phyloP scores from a whole-genome alignment of 192 early-diverging fungal species.

The Podila horticola region DNA sequence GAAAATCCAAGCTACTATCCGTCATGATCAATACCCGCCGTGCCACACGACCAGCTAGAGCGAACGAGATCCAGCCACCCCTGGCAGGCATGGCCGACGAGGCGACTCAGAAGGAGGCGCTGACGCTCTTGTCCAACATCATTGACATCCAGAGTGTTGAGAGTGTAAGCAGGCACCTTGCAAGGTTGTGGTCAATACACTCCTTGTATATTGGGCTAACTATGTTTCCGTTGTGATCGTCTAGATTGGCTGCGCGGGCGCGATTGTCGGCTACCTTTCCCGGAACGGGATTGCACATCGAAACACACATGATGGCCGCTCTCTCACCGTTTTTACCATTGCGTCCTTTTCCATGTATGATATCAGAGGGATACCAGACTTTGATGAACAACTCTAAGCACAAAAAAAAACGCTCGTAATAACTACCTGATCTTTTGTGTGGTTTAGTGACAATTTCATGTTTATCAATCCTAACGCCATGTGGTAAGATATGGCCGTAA shows the following conservation, averaged over 20 bases:
- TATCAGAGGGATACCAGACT: too few species aligned
- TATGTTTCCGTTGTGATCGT: background rate
- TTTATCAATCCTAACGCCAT: conserved; percentile 68
- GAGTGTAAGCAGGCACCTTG: conserved; percentile 26
- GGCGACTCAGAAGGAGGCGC: conserved; percentile 23
- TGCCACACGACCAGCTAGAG: background rate
- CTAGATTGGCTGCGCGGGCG: conserved; percentile 59
- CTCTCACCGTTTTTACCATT: conserved; percentile 14
- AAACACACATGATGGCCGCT: conserved; percentile 6
- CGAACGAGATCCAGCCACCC: background rate
- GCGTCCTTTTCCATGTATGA: conserved; percentile 53
- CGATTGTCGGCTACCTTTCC: conserved; percentile 51
- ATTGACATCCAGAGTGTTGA: conserved; percentile 51
- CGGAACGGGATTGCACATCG: conserved; percentile 31
- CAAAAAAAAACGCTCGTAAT: background rate
- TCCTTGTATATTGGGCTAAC: background rate
- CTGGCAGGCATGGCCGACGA: conserved; percentile 6
- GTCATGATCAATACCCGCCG: conserved; percentile 17
- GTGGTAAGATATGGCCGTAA: conserved; percentile 50
- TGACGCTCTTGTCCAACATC: conserved; percentile 38
- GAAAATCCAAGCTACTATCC: conserved; percentile 43
- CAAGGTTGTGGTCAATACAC: background rate
- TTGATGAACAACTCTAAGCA: background rate
- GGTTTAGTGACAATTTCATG: conserved; percentile 57
- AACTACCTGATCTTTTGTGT: background rate